A percentile compares a stretch with the other conserved stretches of the same genome.
Evolutionary conservation across 345 rosid species (phyloP).

Genomic region (Aethionema arabicum): DNA sequence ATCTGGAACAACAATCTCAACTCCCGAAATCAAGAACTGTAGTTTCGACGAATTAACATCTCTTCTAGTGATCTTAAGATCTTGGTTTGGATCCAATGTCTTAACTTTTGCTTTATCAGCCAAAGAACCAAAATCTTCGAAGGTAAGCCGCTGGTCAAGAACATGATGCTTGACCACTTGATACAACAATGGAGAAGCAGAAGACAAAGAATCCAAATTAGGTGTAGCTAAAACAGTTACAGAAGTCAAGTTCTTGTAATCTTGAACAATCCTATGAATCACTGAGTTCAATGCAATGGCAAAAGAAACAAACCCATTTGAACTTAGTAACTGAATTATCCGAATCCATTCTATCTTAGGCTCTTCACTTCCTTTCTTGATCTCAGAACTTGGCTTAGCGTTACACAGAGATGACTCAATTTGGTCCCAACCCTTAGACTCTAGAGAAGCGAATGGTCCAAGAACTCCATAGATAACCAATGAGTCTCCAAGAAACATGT

Average conservation of each 20-base stretch:
- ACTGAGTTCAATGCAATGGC: slow-evolving; percentile 71
- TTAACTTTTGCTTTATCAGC: slow-evolving; percentile 42
- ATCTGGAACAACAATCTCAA: slow-evolving; percentile 52
- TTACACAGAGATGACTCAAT: slow-evolving; percentile 34
- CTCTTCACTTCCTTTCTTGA: neutral
- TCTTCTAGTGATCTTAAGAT: slow-evolving; percentile 42
- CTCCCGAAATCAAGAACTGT: slow-evolving; percentile 47
- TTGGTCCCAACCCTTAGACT: slow-evolving; percentile 7
- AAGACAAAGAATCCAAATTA: slow-evolving; percentile 46
- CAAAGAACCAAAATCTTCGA: slow-evolving; percentile 45
- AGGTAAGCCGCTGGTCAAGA: slow-evolving; percentile 44
- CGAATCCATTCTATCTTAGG: slow-evolving; percentile 52
- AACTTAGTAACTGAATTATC: slow-evolving; percentile 59
- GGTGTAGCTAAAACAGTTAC: slow-evolving; percentile 67
- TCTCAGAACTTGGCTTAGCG: slow-evolving; percentile 3
- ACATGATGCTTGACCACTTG: slow-evolving; percentile 59
- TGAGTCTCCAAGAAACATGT: slow-evolving; percentile 61
- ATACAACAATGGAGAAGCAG: slow-evolving; percentile 53
- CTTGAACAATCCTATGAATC: slow-evolving; percentile 53
- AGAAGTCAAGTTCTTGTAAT: slow-evolving; percentile 41
- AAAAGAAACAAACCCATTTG: slow-evolving; percentile 67
- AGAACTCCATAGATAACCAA: slow-evolving; percentile 69
- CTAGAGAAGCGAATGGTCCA: slow-evolving; percentile 51
- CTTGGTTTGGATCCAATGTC: slow-evolving; percentile 50
- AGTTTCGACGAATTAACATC: slow-evolving; percentile 23